Conservation (phyloP, 2,329 filamentous ascomycete genomes). For the Scedosporium boydii region DNA sequence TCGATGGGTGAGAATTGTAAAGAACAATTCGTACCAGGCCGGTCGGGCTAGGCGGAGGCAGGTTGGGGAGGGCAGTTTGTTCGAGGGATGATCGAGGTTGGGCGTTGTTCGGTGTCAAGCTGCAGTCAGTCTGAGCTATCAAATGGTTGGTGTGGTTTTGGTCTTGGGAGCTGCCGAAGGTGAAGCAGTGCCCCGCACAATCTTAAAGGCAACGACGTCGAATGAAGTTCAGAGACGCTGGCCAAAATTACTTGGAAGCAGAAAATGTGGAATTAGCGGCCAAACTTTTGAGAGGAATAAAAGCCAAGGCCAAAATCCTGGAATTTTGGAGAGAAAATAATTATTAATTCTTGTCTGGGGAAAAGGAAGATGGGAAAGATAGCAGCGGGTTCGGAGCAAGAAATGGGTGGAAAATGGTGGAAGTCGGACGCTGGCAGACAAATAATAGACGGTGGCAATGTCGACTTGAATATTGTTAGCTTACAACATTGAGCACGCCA, state of each 20-base stretch:
- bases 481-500: background rate
- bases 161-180: background rate
- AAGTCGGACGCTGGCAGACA: background rate
- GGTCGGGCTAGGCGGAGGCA: no score
- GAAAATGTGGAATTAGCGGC: background rate
- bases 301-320: no score
- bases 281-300: background rate
- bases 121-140: background rate
- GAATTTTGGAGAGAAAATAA: background rate
- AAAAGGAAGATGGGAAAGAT: background rate
- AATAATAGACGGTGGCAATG: background rate
- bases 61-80: background rate
- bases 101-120: background rate
- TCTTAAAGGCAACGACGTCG: background rate
- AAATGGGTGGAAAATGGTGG: slow-evolving; percentile 3
- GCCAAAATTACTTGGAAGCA: background rate
- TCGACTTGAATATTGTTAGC: background rate
- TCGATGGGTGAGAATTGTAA: no score
- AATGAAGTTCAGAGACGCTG: background rate
- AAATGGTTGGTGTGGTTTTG: background rate
- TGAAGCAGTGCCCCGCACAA: background rate
- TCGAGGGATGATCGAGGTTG: background rate
- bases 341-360: background rate
- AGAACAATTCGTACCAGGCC: no score
- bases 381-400: background rate